Percentiles rank a stretch among this genome's conserved stretches.
These are phyloP conservation scores for Flaveria robusta DNA, from an alignment of 129 eudicot genomes.

Conservation along the genomic window DNA sequence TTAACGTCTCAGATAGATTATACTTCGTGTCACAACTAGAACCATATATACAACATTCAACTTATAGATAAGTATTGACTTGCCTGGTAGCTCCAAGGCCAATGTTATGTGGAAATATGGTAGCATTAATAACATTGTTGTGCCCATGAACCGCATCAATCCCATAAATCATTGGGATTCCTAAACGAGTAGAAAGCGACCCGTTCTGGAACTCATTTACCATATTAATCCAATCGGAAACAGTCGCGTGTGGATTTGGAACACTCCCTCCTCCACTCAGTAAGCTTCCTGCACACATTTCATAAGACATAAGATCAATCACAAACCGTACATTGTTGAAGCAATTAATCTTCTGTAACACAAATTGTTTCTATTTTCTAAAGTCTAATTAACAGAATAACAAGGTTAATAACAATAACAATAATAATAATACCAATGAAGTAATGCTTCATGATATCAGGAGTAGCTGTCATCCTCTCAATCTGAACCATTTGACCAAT, in stretches of 20 bases:
- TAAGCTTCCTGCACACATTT: conserved; percentile 61
- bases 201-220: conserved; percentile 77
- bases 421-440: conserved; percentile 34
- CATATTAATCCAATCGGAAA: conserved; percentile 83
- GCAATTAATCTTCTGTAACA: conserved; percentile 4
- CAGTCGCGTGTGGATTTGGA: conserved; percentile 71
- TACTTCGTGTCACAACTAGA: background rate
- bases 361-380: background rate
- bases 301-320: background rate
- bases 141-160: conserved; percentile 95
- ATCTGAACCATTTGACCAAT: conserved; percentile 71
- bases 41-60: background rate
- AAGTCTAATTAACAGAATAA: background rate
- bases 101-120: conserved; percentile 86
- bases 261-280: conserved; percentile 94
- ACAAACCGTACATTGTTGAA: background rate
- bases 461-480: conserved; percentile 54
- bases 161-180: conserved; percentile 94
- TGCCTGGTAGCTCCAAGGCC: conserved; percentile 95
- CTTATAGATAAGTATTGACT: conserved; percentile 23
- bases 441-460: conserved; percentile 47
- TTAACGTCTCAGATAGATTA: conserved; percentile 2
- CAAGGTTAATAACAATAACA: background rate
- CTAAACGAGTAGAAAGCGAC: conserved; percentile 73
- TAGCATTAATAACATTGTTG: conserved; percentile 83